A percentile compares a stretch with the other conserved stretches of the same genome.
Evolutionary conservation across 1,139 yeast species (phyloP).

Genomic region (Oligophagozyma castellii): DNA sequence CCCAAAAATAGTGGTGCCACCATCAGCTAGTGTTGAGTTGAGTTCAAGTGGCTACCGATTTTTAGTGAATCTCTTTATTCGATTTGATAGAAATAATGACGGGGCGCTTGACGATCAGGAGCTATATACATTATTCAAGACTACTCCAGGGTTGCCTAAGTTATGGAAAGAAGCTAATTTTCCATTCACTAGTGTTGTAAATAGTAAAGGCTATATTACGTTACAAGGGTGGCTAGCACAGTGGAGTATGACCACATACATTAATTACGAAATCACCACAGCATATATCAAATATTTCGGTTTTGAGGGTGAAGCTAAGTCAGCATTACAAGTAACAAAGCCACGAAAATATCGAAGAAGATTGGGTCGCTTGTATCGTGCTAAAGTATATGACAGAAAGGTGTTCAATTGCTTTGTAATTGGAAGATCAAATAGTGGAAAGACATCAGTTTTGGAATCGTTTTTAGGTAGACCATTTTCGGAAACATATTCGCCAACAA

Average conservation of each 20-base stretch:
- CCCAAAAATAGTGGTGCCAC: conserved; percentile 70
- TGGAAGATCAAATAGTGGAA: conserved; percentile 81
- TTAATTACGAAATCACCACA: conserved; percentile 71
- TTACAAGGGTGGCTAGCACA: conserved; percentile 97
- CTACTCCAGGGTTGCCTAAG: conserved; percentile 86
- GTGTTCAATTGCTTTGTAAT: conserved; percentile 81
- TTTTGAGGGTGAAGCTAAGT: conserved; percentile 38
- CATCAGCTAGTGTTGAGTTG: conserved; percentile 70
- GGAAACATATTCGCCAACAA: conserved; percentile 67
- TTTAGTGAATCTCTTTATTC: conserved; percentile 72
- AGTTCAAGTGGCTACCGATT: conserved; percentile 91
- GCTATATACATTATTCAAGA: conserved; percentile 51
- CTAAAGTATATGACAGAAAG: conserved; percentile 64
- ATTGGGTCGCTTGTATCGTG: conserved; percentile 54
- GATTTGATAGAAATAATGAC: conserved; percentile 87
- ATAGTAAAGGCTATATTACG: conserved; percentile 79
- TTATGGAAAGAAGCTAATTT: conserved; percentile 78
- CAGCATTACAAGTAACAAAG: conserved; percentile 72
- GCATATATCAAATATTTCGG: conserved; percentile 86
- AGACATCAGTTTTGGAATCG: conserved; percentile 66
- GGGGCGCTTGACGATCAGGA: conserved; percentile 81
- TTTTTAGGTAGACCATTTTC: conserved; percentile 66
- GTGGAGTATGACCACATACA: conserved; percentile 90
- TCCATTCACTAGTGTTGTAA: conserved; percentile 77
- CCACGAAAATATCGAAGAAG: conserved; percentile 55